Evolutionary conservation across 129 eudicot species (phyloP).

Genomic region (Saussurea involucrata): DNA sequence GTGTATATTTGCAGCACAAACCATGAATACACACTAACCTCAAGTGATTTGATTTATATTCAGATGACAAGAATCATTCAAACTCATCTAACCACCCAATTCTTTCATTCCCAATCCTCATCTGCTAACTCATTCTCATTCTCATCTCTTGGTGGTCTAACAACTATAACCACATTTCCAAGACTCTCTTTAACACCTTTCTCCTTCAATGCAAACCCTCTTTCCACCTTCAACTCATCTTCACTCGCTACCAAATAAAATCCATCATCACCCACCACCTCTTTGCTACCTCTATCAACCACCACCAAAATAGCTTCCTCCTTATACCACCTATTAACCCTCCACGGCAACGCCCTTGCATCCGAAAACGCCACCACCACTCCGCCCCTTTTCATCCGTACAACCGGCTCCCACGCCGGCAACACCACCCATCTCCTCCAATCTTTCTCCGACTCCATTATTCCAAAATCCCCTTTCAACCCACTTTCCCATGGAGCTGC

Average conservation of each 20-base stretch:
- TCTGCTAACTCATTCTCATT: constrained; percentile 39
- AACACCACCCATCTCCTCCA: constrained; percentile 86
- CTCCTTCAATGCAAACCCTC: constrained; percentile 58
- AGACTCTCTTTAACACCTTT: constrained; percentile 44
- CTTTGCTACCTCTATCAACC: constrained; percentile 60
- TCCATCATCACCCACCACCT: constrained; percentile 52
- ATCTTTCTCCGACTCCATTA: constrained; percentile 63
- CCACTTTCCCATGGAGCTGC: constrained; percentile 76
- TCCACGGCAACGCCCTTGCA: constrained; percentile 79
- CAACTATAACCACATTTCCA: constrained; percentile 74
- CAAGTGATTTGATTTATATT: background rate
- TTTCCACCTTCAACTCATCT: constrained; percentile 61
- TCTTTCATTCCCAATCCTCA: constrained; percentile 71
- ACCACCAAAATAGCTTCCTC: constrained; percentile 76
- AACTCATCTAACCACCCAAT: background rate
- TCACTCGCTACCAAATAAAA: constrained; percentile 50
- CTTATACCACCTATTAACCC: constrained; percentile 56
- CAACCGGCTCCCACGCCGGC: constrained; percentile 78
- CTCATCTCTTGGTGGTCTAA: constrained; percentile 76
- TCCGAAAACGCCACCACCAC: constrained; percentile 69
- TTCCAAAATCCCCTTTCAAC: constrained; percentile 59
- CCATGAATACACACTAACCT: constrained; percentile 12
- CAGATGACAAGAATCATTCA: background rate
- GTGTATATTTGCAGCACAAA: constrained; percentile 17
- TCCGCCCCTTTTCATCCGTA: constrained; percentile 54